Conservation (phyloP, 2,329 filamentous ascomycete species). For the Bertia moriformis region DNA sequence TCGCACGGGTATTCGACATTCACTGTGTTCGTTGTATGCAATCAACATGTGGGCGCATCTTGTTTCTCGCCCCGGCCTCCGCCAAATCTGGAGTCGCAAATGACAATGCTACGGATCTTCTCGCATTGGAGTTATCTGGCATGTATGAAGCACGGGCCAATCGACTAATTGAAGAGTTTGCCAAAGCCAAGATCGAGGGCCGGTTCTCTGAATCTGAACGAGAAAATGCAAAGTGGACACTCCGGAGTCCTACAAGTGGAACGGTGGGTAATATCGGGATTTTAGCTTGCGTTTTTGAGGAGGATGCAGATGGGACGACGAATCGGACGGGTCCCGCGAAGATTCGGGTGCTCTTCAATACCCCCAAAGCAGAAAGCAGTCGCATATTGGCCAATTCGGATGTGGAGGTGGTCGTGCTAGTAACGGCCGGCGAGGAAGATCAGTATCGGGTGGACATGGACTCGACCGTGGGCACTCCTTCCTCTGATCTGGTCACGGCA, state of each 20-base stretch:
- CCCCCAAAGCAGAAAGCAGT: not conserved
- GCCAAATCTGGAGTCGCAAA: not conserved
- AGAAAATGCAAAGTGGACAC: conserved; percentile 40
- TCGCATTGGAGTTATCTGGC: conserved; percentile 30
- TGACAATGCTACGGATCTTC: conserved; percentile 8
- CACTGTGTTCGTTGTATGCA: not conserved
- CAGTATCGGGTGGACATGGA: not conserved
- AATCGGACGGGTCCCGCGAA: not conserved
- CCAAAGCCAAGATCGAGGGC: conserved; percentile 41
- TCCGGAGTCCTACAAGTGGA: conserved; percentile 27
- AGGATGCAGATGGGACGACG: not conserved
- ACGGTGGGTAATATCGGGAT: not conserved
- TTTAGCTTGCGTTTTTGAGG: not conserved
- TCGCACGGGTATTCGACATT: not conserved
- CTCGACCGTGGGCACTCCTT: not conserved
- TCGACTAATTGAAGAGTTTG: conserved; percentile 40
- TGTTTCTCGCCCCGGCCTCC: not conserved
- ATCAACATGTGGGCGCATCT: not conserved
- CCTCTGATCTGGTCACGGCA: not conserved
- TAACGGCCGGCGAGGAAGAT: not conserved
- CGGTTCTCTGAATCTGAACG: conserved; percentile 41
- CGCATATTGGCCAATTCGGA: not conserved
- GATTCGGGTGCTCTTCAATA: not conserved
- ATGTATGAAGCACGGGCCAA: conserved; percentile 40
- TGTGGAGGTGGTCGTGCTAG: not conserved